Base-by-base conservation (phyloP, 1,284 basidiomycete species). In the Ceratobasidium sp. region DNA sequence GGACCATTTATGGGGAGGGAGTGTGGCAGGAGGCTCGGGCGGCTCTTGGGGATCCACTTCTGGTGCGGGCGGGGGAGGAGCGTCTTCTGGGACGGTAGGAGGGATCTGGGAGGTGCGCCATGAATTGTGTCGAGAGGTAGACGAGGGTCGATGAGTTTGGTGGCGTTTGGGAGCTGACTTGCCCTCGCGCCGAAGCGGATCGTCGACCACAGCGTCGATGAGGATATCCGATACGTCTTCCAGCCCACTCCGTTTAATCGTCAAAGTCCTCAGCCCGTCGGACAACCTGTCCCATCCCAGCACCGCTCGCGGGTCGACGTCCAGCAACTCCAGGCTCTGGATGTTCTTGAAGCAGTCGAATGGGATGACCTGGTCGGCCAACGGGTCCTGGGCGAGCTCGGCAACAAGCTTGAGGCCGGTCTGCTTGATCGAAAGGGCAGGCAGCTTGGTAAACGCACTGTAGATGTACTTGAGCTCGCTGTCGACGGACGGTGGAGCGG, bases 401-500 rank as follows among this genome's bases (percentile, higher is more conserved):
- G 85, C 80, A 30, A 96, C 88, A 71, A 88, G 80, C 74, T 87
- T 88, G 53, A 83, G 83, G 53, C 86, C 86, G 3, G 87, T 87
- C 3, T 86, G 85, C 72, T 82, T 83, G 73, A 90, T 82, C n/a
- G 83, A 82, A 46, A 96, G 83, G 1, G 92, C 88, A 18, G 94
- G 93, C 0, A 96, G 83, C 81, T 92, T 94, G 38, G 92, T 96
- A 81, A 95, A 92, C 78, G 88, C 86, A 78, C 92, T 92, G 81
- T 89, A 96, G 76, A 96, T 84, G 81, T 89, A 94, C 79, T 89
- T 93, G 80, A 95, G 86, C 77, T 94, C 89, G 3, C 84, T 79
- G 74, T 94, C 91, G 70, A 91, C 81, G 69, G 79, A 85, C 9
- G 84, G 85, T 36, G 85, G 86, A 70, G 87, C 83, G 1, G 85